Conservation (phyloP, 345 rosid species). For the Pugionium cornutum region DNA sequence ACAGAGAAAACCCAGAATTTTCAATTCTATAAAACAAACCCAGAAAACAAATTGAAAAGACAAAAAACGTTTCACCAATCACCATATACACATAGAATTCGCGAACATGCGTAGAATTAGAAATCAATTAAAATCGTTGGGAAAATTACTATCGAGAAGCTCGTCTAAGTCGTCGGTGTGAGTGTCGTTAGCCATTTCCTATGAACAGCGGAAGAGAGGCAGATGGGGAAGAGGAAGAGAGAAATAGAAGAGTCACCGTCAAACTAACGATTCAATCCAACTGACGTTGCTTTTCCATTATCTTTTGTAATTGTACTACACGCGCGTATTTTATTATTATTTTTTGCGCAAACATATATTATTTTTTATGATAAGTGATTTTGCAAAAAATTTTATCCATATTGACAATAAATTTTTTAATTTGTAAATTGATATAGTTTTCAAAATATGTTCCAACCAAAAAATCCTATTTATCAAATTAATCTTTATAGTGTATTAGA, state of each 20-base stretch:
- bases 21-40: conserved; percentile 10
- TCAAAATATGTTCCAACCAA: no score
- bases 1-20: conserved; percentile 23
- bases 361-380: no score
- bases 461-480: no score
- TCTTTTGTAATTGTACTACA: no score
- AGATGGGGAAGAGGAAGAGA: conserved; percentile 10
- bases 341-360: no score
- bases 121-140: background rate
- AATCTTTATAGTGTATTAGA: no score
- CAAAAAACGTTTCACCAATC: conserved; percentile 10
- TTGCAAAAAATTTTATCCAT: no score
- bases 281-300: no score
- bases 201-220: background rate
- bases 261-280: no score
- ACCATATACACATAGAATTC: background rate
- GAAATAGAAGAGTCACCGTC: background rate
- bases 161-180: conserved; percentile 85
- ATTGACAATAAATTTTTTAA: no score
- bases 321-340: no score
- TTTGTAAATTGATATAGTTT: no score
- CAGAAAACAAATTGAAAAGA: background rate
- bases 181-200: conserved; percentile 51
- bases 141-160: conserved; percentile 78
- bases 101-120: background rate